Evolutionary conservation across 495 filamentous ascomycete genomes (phyloP).

Genomic region (Hypoxylon fuscum): DNA sequence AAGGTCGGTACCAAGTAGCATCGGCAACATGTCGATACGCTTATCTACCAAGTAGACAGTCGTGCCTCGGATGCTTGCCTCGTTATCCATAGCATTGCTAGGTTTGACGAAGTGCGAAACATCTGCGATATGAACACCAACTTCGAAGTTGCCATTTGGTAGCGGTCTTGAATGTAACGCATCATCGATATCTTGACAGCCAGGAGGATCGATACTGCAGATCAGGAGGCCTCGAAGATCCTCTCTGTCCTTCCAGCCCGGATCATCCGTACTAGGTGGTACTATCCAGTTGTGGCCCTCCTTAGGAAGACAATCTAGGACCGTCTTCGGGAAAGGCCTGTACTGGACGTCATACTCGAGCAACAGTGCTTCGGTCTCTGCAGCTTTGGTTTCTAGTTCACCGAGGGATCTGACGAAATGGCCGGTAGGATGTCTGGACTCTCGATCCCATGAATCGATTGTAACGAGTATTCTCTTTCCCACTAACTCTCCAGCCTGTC

Average conservation of each 20-base stretch:
- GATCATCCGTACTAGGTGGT: slow-evolving; percentile 75
- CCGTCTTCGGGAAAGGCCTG: slow-evolving; percentile 93
- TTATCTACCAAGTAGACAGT: slow-evolving; percentile 99
- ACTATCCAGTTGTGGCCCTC: slow-evolving; percentile 97
- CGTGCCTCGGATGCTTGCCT: slow-evolving; percentile 91
- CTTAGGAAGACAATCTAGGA: slow-evolving; percentile 87
- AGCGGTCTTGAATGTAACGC: slow-evolving; percentile 86
- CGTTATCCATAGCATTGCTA: slow-evolving; percentile 94
- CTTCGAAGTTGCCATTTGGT: slow-evolving; percentile 93
- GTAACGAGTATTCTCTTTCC: slow-evolving; percentile 94
- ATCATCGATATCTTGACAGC: slow-evolving; percentile 98
- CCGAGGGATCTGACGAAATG: slow-evolving; percentile 95
- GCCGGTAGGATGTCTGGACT: slow-evolving; percentile 89
- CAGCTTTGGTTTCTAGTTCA: slow-evolving; percentile 92
- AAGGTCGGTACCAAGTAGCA: slow-evolving; percentile 92
- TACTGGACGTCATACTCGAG: slow-evolving; percentile 98
- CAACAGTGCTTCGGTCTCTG: slow-evolving; percentile 93
- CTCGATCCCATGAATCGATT: slow-evolving; percentile 93
- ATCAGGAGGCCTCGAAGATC: slow-evolving; percentile 88
- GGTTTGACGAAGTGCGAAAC: slow-evolving; percentile 98
- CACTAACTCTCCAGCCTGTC: slow-evolving; percentile 85
- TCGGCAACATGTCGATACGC: slow-evolving; percentile 98
- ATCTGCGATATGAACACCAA: slow-evolving; percentile 98
- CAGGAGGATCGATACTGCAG: slow-evolving; percentile 96
- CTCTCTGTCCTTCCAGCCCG: slow-evolving; percentile 82